Conservation (phyloP, 495 filamentous ascomycete genomes). For the Haplographium delicatum region DNA sequence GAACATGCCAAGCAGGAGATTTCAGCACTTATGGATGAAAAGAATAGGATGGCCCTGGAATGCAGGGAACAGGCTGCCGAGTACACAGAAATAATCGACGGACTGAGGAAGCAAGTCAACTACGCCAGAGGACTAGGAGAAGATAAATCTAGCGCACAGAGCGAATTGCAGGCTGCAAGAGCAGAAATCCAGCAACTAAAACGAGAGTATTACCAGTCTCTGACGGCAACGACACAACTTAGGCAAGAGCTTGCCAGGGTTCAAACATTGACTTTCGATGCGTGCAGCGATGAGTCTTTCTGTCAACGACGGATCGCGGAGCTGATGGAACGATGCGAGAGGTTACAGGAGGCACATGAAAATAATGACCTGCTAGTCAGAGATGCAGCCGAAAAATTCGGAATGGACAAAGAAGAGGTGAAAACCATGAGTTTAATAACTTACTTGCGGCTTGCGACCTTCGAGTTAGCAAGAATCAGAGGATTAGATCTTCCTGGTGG, state of each 20-base stretch:
- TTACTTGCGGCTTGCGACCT: slow-evolving; percentile 1
- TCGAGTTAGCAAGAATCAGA: not conserved
- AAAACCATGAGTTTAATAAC: not conserved
- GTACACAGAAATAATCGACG: not conserved
- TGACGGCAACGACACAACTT: not conserved
- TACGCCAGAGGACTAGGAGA: not conserved
- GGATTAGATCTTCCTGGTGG: not conserved
- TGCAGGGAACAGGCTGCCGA: not conserved
- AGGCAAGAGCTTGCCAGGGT: slow-evolving; percentile 7
- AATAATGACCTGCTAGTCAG: slow-evolving; percentile 2
- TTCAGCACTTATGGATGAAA: not conserved
- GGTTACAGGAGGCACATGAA: not conserved
- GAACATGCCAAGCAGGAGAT: not conserved
- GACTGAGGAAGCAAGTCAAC: not conserved
- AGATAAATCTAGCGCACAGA: not conserved
- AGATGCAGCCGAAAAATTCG: slow-evolving; percentile 6
- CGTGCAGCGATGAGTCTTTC: slow-evolving; percentile 1
- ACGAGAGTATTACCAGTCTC: not conserved
- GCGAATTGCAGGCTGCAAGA: not conserved
- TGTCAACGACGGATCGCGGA: slow-evolving; percentile 1
- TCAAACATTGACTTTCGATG: not conserved
- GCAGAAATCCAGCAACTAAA: not conserved
- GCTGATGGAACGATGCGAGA: not conserved
- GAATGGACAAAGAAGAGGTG: not conserved
- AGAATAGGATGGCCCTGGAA: not conserved